Evolutionary conservation across 2,329 filamentous ascomycete species (phyloP).

Genomic region (Pyrenophora tritici-repentis): DNA sequence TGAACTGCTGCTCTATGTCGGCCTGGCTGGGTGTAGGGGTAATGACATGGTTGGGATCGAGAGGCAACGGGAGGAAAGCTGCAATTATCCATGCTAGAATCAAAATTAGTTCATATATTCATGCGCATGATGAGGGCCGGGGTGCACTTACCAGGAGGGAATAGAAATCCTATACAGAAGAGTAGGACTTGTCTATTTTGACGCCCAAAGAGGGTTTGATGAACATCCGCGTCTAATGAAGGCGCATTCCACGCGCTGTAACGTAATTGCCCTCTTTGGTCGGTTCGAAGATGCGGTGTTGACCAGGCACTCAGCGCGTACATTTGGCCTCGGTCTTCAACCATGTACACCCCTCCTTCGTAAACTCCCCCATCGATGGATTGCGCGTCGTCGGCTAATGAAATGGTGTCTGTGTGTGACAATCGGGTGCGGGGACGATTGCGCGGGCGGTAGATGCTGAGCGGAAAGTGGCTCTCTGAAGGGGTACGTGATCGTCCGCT

Average conservation of each 20-base stretch:
- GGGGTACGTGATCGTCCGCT: slow-evolving; percentile 45
- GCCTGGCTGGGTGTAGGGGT: slow-evolving; percentile 45
- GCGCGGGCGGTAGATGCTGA: slow-evolving; percentile 46
- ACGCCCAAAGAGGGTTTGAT: slow-evolving; percentile 65
- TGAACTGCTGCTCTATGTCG: slow-evolving; percentile 52
- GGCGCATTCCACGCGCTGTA: slow-evolving; percentile 74
- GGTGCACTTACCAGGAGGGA: slow-evolving; percentile 61
- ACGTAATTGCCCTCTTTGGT: slow-evolving; percentile 53
- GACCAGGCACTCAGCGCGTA: slow-evolving; percentile 33
- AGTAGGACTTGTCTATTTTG: slow-evolving; percentile 75
- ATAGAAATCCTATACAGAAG: slow-evolving; percentile 77
- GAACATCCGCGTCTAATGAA: slow-evolving; percentile 67
- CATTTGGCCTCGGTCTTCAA: slow-evolving; percentile 30
- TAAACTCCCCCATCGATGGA: slow-evolving; percentile 38
- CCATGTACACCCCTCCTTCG: slow-evolving; percentile 36
- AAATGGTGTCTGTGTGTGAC: slow-evolving; percentile 38
- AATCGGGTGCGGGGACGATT: slow-evolving; percentile 43
- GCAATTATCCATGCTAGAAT: slow-evolving; percentile 76
- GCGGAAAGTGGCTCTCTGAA: slow-evolving; percentile 45
- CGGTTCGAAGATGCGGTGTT: slow-evolving; percentile 45
- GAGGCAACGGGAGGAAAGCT: slow-evolving; percentile 72
- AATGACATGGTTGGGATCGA: slow-evolving; percentile 52
- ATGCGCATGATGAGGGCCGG: slow-evolving; percentile 4
- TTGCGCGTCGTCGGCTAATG: slow-evolving; percentile 32
- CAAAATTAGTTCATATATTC: slow-evolving; percentile 21